Percentiles rank a stretch among this genome's conserved stretches.
phyloP scores from a whole-genome alignment of 305 asterid species.

The Euphrasia arctica region DNA sequence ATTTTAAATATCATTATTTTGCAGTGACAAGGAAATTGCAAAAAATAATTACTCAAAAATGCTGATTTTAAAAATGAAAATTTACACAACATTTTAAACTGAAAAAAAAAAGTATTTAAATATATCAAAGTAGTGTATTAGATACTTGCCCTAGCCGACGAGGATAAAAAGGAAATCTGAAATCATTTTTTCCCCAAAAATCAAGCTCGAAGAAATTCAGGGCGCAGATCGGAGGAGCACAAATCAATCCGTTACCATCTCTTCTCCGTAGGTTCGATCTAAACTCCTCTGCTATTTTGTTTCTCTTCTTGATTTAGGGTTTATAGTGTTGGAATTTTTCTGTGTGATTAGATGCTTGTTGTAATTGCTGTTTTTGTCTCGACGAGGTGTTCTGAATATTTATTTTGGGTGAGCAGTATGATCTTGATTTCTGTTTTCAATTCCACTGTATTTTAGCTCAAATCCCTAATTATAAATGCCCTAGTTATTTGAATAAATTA shows the following conservation, averaged over 20 bases:
- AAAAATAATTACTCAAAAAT: no score
- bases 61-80: no score
- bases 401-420: not conserved
- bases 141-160: no score
- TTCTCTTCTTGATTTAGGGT: not conserved
- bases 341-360: not conserved
- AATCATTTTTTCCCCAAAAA: no score
- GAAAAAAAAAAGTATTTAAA: no score
- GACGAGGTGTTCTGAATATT: not conserved
- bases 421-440: not conserved
- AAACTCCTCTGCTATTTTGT: not conserved
- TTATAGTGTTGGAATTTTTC: not conserved
- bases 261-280: slow-evolving; percentile 1
- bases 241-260: not conserved
- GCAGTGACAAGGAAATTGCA: no score
- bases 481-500: slow-evolving; percentile 29
- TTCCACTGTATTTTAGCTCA: not conserved
- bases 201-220: not conserved
- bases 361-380: not conserved
- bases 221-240: not conserved
- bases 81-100: no score
- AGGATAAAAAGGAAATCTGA: no score
- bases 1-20: no score
- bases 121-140: no score
- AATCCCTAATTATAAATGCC: not conserved